Evolutionary conservation across 306 rosid genomes (phyloP).

Genomic region (Vigna reflexopilosa): DNA sequence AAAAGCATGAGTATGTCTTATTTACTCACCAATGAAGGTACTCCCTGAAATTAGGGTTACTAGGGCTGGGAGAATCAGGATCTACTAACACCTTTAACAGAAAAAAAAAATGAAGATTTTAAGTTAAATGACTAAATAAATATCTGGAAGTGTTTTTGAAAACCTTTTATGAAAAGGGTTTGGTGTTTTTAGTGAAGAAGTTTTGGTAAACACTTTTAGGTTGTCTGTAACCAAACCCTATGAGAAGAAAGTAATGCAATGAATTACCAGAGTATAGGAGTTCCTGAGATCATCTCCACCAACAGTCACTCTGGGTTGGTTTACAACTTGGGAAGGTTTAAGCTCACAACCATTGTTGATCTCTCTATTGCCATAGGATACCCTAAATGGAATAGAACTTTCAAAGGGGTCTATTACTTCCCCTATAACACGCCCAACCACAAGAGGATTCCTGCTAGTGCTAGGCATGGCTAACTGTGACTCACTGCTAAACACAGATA

Average conservation of each 20-base stretch:
- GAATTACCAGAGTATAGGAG: slow-evolving; percentile 50
- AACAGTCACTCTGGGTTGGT: slow-evolving; percentile 46
- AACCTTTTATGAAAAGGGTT: too few species aligned
- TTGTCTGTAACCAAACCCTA: too few species aligned
- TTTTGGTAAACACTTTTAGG: too few species aligned
- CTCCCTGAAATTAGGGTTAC: slow-evolving; percentile 50
- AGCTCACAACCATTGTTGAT: slow-evolving; percentile 49
- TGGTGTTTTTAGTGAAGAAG: too few species aligned
- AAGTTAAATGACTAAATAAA: background rate
- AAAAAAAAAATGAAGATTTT: background rate
- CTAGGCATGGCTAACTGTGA: slow-evolving; percentile 12
- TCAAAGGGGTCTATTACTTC: slow-evolving; percentile 55
- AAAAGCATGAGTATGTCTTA: background rate
- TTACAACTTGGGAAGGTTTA: slow-evolving; percentile 47
- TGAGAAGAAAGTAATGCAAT: background rate
- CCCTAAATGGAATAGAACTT: slow-evolving; percentile 34
- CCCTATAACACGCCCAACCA: slow-evolving; percentile 54
- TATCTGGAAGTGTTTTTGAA: too few species aligned
- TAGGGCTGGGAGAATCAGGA: slow-evolving; percentile 55
- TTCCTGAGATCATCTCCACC: slow-evolving; percentile 57
- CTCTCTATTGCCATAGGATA: slow-evolving; percentile 41
- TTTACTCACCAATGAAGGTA: slow-evolving; percentile 56
- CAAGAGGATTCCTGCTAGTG: slow-evolving; percentile 46
- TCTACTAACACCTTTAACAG: slow-evolving; percentile 46
- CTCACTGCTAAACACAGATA: background rate